A percentile compares a stretch with the other conserved stretches of the same genome.
phyloP scores from a whole-genome alignment of 2,329 filamentous ascomycete genomes.

The Sordariomycetes sp. region DNA sequence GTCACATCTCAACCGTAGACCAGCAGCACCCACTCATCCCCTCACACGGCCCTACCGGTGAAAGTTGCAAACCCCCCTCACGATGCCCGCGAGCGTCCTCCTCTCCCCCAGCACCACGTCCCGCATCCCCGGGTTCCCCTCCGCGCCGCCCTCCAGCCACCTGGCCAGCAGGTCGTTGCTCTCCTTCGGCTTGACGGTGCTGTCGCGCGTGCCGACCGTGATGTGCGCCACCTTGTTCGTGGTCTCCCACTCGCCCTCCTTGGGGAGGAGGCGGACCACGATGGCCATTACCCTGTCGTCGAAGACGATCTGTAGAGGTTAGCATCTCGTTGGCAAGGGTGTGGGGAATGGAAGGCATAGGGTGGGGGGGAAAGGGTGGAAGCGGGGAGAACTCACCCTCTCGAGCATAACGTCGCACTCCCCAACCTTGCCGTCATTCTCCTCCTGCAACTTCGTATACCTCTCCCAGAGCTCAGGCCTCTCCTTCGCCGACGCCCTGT shows the following conservation, averaged over 20 bases:
- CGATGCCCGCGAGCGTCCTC: constrained; percentile 34
- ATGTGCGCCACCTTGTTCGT: constrained; percentile 76
- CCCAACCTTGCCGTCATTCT: constrained; percentile 36
- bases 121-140: constrained; percentile 25
- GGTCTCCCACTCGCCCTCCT: constrained; percentile 47
- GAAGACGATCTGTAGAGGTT: constrained; percentile 53
- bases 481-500: constrained; percentile 53
- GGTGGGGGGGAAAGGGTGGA: neutral
- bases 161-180: constrained; percentile 73
- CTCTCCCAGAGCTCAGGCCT: constrained; percentile 64
- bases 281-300: constrained; percentile 85
- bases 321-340: constrained; percentile 3
- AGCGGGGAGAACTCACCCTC: constrained; percentile 28
- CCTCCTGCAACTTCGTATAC: constrained; percentile 51
- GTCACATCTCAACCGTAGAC: neutral
- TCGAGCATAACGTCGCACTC: constrained; percentile 54
- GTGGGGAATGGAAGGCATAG: no score
- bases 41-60: neutral
- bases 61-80: constrained; percentile 26
- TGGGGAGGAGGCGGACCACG: constrained; percentile 56
- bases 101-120: constrained; percentile 40
- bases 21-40: neutral
- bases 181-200: constrained; percentile 78
- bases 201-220: constrained; percentile 72
- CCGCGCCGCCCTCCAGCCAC: constrained; percentile 55